phyloP scores from a whole-genome alignment of 768 basidiomycete species.

The Dacryopinax spathularia region DNA sequence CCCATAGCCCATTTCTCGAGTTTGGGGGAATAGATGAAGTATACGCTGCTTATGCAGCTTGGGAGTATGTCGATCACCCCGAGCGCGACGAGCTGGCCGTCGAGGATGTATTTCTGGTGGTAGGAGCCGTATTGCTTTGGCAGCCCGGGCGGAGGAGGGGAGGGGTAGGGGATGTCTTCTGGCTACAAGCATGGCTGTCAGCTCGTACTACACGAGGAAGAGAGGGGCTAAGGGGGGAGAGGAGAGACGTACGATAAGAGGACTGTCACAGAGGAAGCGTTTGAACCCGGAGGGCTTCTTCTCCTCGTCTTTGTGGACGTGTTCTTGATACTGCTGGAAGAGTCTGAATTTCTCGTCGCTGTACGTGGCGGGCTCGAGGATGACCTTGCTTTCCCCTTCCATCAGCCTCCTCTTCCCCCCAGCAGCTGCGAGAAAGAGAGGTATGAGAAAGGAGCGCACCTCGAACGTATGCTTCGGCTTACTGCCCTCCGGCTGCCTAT shows the following conservation, averaged over 20 bases:
- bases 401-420: background rate
- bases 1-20: slow-evolving; percentile 63
- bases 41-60: slow-evolving; percentile 52
- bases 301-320: slow-evolving; percentile 57
- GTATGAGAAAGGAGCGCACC: slow-evolving; percentile 33
- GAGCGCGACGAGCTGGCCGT: slow-evolving; percentile 70
- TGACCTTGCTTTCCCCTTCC: slow-evolving; percentile 35
- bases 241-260: slow-evolving; percentile 43
- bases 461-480: slow-evolving; percentile 42
- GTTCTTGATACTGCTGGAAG: slow-evolving; percentile 59
- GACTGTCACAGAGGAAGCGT: slow-evolving; percentile 66
- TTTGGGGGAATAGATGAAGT: slow-evolving; percentile 30
- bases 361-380: slow-evolving; percentile 60
- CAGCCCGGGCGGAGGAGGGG: slow-evolving; percentile 36
- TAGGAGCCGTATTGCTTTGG: slow-evolving; percentile 80
- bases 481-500: slow-evolving; percentile 17
- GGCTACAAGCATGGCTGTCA: slow-evolving; percentile 25
- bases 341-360: slow-evolving; percentile 70
- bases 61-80: slow-evolving; percentile 86
- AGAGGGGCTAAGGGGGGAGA: background rate
- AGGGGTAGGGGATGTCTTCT: slow-evolving; percentile 44
- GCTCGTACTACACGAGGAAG: background rate
- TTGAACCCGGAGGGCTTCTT: slow-evolving; percentile 42
- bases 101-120: slow-evolving; percentile 76
- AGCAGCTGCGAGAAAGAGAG: no score